Conservation (phyloP, 495 filamentous ascomycete species). For the Tuber aestivum region DNA sequence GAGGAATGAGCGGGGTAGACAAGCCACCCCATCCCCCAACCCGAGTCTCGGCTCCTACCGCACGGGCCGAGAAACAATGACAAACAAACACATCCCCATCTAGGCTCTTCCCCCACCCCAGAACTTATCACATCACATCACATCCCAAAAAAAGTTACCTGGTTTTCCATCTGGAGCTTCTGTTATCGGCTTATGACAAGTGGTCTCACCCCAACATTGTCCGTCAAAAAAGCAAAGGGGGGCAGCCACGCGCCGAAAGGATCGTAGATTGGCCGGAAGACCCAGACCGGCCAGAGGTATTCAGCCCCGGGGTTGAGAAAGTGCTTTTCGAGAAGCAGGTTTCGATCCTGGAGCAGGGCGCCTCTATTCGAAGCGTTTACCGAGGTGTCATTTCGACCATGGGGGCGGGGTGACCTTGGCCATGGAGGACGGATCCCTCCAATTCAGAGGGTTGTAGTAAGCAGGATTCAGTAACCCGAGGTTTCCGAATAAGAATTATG, state of each 20-base stretch:
- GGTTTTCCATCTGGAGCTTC: neutral
- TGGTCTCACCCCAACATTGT: neutral
- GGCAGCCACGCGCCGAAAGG: neutral
- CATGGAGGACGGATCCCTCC: neutral
- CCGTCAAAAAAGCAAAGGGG: neutral
- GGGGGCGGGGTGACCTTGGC: neutral
- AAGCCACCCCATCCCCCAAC: too few species aligned
- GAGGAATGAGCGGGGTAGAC: neutral
- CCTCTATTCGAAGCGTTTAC: neutral
- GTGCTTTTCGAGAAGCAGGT: too few species aligned
- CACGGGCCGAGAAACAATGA: neutral
- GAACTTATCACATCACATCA: neutral
- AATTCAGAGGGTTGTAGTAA: neutral
- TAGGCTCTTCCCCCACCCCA: neutral
- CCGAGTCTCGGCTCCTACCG: neutral
- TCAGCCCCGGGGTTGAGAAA: too few species aligned
- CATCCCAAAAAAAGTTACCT: neutral
- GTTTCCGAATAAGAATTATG: neutral
- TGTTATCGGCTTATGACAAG: neutral
- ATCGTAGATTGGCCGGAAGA: neutral
- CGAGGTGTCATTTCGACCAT: neutral
- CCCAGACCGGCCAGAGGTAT: too few species aligned
- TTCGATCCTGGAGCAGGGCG: too few species aligned
- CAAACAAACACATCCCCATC: neutral
- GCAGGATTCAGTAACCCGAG: neutral